Base-by-base conservation (phyloP, 495 filamentous ascomycete genomes). In the Glonium stellatum region DNA sequence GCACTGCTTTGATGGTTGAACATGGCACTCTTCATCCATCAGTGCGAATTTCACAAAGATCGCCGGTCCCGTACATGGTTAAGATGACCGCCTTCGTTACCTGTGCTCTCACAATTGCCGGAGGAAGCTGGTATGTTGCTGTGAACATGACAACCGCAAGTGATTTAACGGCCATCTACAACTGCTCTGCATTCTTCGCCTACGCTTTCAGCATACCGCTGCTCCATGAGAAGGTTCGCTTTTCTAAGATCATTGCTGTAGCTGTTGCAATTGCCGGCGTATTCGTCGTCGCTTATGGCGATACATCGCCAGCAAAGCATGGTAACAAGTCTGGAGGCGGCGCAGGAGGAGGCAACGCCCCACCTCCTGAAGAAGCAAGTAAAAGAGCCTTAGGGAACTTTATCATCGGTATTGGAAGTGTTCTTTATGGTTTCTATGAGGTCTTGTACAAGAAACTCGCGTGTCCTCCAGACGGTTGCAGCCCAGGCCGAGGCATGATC, bases 101-200 rank as follows among this genome's bases (percentile, higher is more conserved):
- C 0, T 84, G 77, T n/a, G 84, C 90, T 4, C 80, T 98, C 48
- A 98, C 93, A 4, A 75, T 97, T 49, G 93, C 92, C 0, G 93
- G 92, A 0, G 82, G 87, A n/a, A 91, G 86, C 51, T 98, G 93
- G 93, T 98, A 97, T 63, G 77, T 96, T 13, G 93, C 93, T 4
- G 92, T 98, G 41, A 87, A 88, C 70, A 77, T 96, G 80, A 98
- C 93, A 0, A 93, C 88, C 12, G 85, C 93, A 23, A 87, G 85
- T 64, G 93, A 98, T 68, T 76, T 98, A 56, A 98, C 93, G 0
- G 93, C 93, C 23, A 98, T 98, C 69, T 98, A 97, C 80, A 98
- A 98, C 72, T 98, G 93, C 79, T 95, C 89, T 52, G 92, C 93
- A 50, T 98, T 98, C 75, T 98, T 97, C 72, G 93, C 93, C 34